These are phyloP conservation scores for Aspergillus hiratsukae DNA, from an alignment of 2,329 filamentous ascomycete genomes.

Conservation along the genomic window DNA sequence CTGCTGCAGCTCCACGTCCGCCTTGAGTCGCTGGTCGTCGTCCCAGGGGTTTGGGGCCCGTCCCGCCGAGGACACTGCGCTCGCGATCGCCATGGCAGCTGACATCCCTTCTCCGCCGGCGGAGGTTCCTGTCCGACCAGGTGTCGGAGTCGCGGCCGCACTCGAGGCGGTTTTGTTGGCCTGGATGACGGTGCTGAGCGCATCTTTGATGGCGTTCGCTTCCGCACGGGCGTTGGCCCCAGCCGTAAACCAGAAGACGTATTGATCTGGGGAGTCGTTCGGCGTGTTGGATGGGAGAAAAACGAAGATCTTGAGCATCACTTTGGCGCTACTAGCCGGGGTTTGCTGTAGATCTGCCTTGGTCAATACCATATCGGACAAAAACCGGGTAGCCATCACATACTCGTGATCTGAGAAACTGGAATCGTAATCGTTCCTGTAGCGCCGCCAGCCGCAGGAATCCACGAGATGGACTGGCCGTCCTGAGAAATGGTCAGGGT, in stretches of 20 bases:
- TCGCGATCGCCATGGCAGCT: slow-evolving; percentile 73
- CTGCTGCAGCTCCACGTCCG: slow-evolving; percentile 77
- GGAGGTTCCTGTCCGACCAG: slow-evolving; percentile 30
- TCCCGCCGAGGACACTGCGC: slow-evolving; percentile 53
- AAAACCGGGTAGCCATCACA: slow-evolving; percentile 31
- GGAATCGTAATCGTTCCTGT: slow-evolving; percentile 64
- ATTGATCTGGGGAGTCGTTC: slow-evolving; percentile 52
- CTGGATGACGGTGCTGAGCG: slow-evolving; percentile 72
- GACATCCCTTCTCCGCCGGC: slow-evolving; percentile 48
- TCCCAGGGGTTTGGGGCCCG: slow-evolving; percentile 61
- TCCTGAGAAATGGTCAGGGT: slow-evolving; percentile 70
- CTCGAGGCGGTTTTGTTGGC: slow-evolving; percentile 54
- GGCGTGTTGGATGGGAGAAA: slow-evolving; percentile 56
- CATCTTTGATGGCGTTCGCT: slow-evolving; percentile 78
- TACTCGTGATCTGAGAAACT: slow-evolving; percentile 77
- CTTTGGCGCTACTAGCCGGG: slow-evolving; percentile 78
- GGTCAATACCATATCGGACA: background rate
- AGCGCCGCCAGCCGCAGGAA: slow-evolving; percentile 59
- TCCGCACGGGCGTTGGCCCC: slow-evolving; percentile 69
- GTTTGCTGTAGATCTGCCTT: slow-evolving; percentile 84
- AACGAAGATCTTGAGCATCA: slow-evolving; percentile 89
- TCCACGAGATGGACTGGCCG: slow-evolving; percentile 74
- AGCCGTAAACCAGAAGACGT: slow-evolving; percentile 88
- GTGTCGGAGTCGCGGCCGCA: slow-evolving; percentile 22
- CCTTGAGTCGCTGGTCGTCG: slow-evolving; percentile 72